Base-by-base conservation (phyloP, 805 yeast genomes). In the Schwanniomyces vanrijiae region DNA sequence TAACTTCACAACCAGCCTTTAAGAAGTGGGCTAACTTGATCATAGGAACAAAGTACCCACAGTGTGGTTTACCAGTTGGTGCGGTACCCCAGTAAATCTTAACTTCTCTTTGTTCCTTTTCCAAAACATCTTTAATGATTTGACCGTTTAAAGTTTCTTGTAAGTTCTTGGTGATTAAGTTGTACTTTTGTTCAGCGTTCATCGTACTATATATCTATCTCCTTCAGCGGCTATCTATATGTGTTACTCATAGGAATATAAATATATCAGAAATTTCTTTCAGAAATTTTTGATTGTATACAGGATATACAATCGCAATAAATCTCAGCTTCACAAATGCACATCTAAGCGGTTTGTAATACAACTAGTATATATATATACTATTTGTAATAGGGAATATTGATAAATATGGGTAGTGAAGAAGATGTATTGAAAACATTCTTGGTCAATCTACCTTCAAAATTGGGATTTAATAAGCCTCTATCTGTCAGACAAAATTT, bases 21-120 rank as follows among this genome's bases (percentile, higher is more conserved):
- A 94, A 79, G 66, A 92, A 90, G 66, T 94, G 91, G 1, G 98
- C 98, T 57, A 94, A 71, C 68, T 94, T 92, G 51, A 95, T 86
- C 98, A 94, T 92, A 44, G 98, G 94, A 33, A 94, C 99, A 63
- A 94, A 90, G 78, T 94, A 94, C 44, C 98, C 99, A 75, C 97
- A 91, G 72, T 94, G 99, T 39, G 98, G 97, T 70, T 82, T 88
- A 44, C 99, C 99, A 4, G 99, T 94, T 50, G 99, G 98, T 6
- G 99, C 99, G 18, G 98, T 91, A 56, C 99, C 99, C 98, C 97
- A 94, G 82, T 94, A 94, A 61, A 94, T 71, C 61, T 83, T 87
- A 55, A 95, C 69, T 11, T 94, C 88, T 59, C 96, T 83, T 59
- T 89, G 82, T 61, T 89, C 86, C 46, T 80, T 84, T 63, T 88